Evolutionary conservation across 2,329 filamentous ascomycete genomes (phyloP).

Genomic region (Venturia carpophila): DNA sequence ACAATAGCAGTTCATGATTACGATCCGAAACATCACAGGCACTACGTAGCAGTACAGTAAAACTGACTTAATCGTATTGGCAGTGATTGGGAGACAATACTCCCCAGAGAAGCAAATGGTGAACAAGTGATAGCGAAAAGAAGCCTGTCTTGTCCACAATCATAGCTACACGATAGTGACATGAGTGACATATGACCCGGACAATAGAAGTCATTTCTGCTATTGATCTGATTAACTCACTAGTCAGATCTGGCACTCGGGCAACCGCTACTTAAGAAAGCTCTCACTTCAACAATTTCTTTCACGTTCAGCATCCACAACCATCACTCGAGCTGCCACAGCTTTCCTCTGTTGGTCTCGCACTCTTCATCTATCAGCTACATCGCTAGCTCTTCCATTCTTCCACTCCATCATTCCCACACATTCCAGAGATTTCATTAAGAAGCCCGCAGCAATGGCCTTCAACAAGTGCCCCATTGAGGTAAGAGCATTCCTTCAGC

Average conservation of each 20-base stretch:
- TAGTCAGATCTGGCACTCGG: neutral
- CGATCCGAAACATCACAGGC: neutral
- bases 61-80: neutral
- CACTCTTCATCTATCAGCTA: neutral
- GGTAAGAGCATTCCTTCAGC: conserved; percentile 20
- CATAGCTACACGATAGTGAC: neutral
- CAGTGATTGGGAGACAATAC: neutral
- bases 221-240: conserved; percentile 6
- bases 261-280: neutral
- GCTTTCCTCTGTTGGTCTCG: neutral
- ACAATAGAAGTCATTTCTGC: conserved; percentile 6
- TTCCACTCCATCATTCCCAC: neutral
- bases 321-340: neutral
- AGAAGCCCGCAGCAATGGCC: conserved; percentile 20
- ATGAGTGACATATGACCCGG: neutral
- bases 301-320: neutral
- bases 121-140: neutral
- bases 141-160: neutral
- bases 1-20: neutral
- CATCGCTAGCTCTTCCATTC: neutral
- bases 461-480: conserved; percentile 31
- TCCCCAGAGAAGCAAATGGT: neutral
- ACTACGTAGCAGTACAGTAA: neutral
- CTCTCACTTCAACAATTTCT: neutral
- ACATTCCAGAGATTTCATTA: neutral